Conservation (phyloP, 441 rosid species). For the Euphorbia corollata region DNA sequence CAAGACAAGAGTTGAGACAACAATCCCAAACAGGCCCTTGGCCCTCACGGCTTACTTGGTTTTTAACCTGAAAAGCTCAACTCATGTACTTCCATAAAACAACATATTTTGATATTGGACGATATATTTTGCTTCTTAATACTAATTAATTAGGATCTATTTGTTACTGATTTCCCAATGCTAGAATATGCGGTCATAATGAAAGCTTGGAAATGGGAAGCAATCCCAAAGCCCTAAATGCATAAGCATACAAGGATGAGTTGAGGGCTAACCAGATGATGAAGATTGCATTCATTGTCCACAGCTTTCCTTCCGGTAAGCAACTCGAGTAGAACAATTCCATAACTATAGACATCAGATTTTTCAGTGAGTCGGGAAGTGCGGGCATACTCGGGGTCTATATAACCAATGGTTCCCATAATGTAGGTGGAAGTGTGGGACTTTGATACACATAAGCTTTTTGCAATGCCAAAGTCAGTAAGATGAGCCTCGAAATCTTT, state of each 20-base stretch:
- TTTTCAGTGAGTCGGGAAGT: constrained; percentile 92
- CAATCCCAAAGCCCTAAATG: neutral
- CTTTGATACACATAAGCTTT: constrained; percentile 70
- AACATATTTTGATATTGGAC: no score
- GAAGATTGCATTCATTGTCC: constrained; percentile 86
- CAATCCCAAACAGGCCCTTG: no score
- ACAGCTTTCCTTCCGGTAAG: constrained; percentile 89
- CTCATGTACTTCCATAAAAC: no score
- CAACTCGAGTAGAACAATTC: constrained; percentile 86
- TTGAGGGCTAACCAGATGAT: constrained; percentile 62
- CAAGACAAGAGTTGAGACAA: no score
- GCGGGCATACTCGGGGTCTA: constrained; percentile 95
- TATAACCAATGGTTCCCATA: constrained; percentile 94
- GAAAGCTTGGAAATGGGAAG: no score
- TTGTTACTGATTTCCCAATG: no score
- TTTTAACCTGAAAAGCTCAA: no score
- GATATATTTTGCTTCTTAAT: no score
- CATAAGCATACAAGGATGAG: neutral
- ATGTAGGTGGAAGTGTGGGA: constrained; percentile 74
- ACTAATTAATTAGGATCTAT: no score
- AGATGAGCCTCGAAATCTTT: constrained; percentile 86
- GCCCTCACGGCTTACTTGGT: no score
- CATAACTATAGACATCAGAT: constrained; percentile 88
- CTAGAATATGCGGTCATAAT: no score
- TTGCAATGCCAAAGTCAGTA: constrained; percentile 96